Evolutionary conservation across 2,329 filamentous ascomycete genomes (phyloP), one percentile per base, ranked within the genome.

Genomic region (Triangularia verruculosa): DNA sequence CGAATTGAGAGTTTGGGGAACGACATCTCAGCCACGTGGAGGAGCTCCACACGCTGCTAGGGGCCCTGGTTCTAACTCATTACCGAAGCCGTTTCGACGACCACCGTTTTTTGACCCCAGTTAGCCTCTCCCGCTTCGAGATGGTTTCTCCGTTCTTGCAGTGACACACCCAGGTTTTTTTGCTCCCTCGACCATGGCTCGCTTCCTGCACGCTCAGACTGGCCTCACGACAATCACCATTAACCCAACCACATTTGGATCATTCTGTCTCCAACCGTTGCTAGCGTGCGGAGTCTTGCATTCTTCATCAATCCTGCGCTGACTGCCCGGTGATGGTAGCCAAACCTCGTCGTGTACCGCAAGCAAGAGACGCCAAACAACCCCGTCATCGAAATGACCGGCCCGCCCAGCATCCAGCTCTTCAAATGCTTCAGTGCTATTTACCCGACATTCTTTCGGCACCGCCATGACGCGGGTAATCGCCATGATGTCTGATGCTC

Each of bases 201-300:
- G 57, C 17, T n/a, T 59, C 17, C 57, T 59, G 57, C 39, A 52
- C 57, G 57, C 57, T 59, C 57, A 59, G 57, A 59, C 57, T 59
- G 57, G 24, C 24, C 24, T 52, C n/a, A 47, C 34, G 22, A 47
- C 57, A 51, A 52, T 59, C 57, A 52, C 24, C 57, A 15, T 39
- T 59, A 15, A 30, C 9, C 34, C 39, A 47, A 47, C 22, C 51
- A 54, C 51, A 22, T 27, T 20, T 47, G 39, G 39, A 17, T 20
- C 20, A n/a, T 11, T 15, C 22, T 28, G 25, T 54, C 51, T 54
- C 22, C 51, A 54, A 54, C 51, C 20, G 22, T 28, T 28, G 51
- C 22, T 53, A 53, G 22, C 22, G 24, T 28, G 51, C 51, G 22
- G 25, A 54, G 22, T 28, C 22, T 15, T 27, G 51, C 51, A 22